Conservation (phyloP, 257 asterid genomes). For the Cinchona pubescens region DNA sequence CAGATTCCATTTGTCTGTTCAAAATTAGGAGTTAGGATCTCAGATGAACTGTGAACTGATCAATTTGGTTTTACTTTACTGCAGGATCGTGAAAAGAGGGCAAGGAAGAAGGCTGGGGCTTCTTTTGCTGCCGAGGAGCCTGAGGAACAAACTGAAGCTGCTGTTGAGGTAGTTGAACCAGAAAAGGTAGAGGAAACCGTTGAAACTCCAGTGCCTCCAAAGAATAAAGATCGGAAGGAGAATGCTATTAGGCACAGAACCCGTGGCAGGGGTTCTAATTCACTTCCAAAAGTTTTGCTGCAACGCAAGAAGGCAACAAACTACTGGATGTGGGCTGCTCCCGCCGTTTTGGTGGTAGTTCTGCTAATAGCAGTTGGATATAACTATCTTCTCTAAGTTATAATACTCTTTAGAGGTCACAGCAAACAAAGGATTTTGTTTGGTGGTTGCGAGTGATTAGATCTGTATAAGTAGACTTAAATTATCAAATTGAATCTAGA, state of each 20-base stretch:
- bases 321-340: conserved; percentile 60
- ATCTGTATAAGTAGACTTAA: too few species aligned
- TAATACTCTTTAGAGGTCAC: neutral
- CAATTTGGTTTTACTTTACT: neutral
- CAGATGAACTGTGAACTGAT: neutral
- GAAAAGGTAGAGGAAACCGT: conserved; percentile 44
- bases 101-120: conserved; percentile 63
- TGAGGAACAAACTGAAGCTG: conserved; percentile 56
- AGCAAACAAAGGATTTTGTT: conserved; percentile 12
- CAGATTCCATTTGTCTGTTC: neutral
- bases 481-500: too few species aligned
- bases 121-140: conserved; percentile 34
- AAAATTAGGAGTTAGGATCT: neutral
- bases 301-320: conserved; percentile 74
- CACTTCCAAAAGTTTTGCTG: conserved; percentile 61
- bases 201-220: conserved; percentile 40
- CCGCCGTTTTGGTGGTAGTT: conserved; percentile 45
- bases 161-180: conserved; percentile 46
- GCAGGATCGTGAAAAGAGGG: conserved; percentile 91
- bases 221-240: conserved; percentile 49
- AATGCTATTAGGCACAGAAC: conserved; percentile 36
- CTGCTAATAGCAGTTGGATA: conserved; percentile 47
- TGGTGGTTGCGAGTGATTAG: conserved; percentile 16
- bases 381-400: conserved; percentile 38
- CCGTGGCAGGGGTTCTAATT: conserved; percentile 51